Evolutionary conservation across 1,139 yeast genomes (phyloP).

Genomic region (Suhomyces maxii): DNA sequence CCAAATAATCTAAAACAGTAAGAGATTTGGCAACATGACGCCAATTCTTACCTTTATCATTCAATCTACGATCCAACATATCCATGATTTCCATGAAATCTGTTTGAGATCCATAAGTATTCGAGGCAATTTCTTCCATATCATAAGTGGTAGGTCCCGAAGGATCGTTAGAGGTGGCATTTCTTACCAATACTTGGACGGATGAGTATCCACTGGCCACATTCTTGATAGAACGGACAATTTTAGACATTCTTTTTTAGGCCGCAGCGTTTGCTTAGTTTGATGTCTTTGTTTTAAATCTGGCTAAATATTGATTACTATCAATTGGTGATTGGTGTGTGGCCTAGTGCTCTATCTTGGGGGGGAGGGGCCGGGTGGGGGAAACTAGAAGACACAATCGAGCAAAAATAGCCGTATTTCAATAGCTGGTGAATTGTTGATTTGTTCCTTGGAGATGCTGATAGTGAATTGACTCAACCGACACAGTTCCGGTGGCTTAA

Average conservation of each 20-base stretch:
- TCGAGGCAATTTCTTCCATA: constrained; percentile 80
- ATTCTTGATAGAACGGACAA: constrained; percentile 86
- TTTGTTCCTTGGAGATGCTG: too few species aligned
- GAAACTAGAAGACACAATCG: too few species aligned
- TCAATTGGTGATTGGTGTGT: too few species aligned
- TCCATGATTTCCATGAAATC: constrained; percentile 93
- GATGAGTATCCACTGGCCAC: constrained; percentile 90
- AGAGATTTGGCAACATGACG: constrained; percentile 92
- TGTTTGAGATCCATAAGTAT: constrained; percentile 67
- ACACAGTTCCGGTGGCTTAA: too few species aligned
- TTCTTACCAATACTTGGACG: constrained; percentile 84
- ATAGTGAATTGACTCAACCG: too few species aligned
- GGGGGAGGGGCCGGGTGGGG: too few species aligned
- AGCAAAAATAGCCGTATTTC: too few species aligned
- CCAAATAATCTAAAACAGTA: constrained; percentile 84
- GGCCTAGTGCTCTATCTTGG: too few species aligned
- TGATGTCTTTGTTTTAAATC: too few species aligned
- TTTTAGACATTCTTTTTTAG: constrained; percentile 56
- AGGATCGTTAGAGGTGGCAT: constrained; percentile 90
- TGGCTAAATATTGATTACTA: too few species aligned
- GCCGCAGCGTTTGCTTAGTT: too few species aligned
- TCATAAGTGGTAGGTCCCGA: constrained; percentile 80
- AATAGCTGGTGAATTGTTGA: too few species aligned
- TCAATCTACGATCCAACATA: constrained; percentile 88
- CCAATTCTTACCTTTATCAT: constrained; percentile 98